These are phyloP conservation scores for Desmodesmus armatus DNA, from an alignment of 139 green algal genomes.

Conservation along the genomic window DNA sequence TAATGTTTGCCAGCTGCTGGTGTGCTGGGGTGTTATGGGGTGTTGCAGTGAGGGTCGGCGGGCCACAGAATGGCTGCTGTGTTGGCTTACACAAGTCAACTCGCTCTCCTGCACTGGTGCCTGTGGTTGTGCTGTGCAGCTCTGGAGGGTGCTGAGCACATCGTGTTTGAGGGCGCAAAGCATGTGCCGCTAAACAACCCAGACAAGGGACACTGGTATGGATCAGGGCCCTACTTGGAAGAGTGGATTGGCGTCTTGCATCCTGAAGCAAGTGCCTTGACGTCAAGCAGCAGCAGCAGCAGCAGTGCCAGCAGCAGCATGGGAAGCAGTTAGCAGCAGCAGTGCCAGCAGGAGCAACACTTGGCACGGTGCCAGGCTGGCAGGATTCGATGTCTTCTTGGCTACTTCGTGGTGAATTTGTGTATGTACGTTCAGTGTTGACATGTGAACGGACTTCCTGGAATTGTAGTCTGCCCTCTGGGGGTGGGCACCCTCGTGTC, in stretches of 20 bases:
- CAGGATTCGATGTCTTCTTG: no score
- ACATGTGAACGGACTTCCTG: no score
- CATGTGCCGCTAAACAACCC: slow-evolving; percentile 46
- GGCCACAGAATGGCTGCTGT: background rate
- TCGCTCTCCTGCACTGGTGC: background rate
- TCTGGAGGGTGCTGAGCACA: slow-evolving; percentile 48
- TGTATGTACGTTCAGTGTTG: no score
- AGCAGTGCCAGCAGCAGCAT: background rate
- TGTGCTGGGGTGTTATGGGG: no score
- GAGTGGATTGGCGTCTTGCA: slow-evolving; percentile 18
- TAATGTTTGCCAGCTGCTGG: no score
- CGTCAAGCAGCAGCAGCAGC: background rate
- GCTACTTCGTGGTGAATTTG: no score
- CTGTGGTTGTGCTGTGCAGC: background rate
- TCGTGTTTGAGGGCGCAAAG: slow-evolving; percentile 53
- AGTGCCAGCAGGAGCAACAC: slow-evolving; percentile 15
- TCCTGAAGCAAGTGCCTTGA: background rate
- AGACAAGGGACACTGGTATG: slow-evolving; percentile 38
- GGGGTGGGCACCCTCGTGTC: no score
- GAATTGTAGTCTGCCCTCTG: no score
- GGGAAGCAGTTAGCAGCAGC: background rate
- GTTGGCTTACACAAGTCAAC: background rate
- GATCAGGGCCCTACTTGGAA: slow-evolving; percentile 22
- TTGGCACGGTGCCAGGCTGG: no score
- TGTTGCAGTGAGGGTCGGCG: no score